Base-by-base conservation (phyloP, 371 early-diverging fungal genomes). In the Amoeboaphelidium protococcarum region DNA sequence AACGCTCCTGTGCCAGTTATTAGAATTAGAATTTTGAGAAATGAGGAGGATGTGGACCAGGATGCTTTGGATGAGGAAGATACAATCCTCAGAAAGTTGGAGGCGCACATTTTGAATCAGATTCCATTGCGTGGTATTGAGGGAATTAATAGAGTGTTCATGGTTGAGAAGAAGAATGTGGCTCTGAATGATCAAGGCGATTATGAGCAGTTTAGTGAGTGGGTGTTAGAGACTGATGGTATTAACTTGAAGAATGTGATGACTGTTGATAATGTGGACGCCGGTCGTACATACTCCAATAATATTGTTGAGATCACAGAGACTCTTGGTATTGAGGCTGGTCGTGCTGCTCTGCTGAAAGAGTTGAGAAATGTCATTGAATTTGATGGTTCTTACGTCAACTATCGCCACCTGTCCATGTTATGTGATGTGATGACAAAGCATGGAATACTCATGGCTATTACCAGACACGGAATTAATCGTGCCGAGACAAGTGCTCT, bases 401-500 rank as follows among this genome's bases (percentile, higher is more conserved):
- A 98, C 68, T 88, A 90, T 62, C 78, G 99, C 49, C 98, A 99
- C 58, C 64, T 98, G 63, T 75, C 88, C 25, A 64, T 98, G 56
- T 75, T 98, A 46, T 82, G 83, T 52, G 98, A 98, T 67, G 81
- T 94, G 27, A 98, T 98, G 99, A 96, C 96, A 16, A 72, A 82
- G 47, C 76, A 83, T 31, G 99, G 98, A 45, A 66, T 71, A 49
- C 57, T 98, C 50, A 86, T 88, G 74, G 94, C 98, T 26, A 97
- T 99, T 52, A 95, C 98, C 16, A 80, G 98, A 48, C 98, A 98
- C 59, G 98, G 98, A 57, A 95, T 96, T 59, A 98, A 98, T 61
- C 77, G 95, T 49, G 80, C 90, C 20, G 90, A 90, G 53, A 80
- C 89, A 2, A 88, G 96, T 47, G 95, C 91, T 13, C 66, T 98